Percentiles rank a stretch among this genome's conserved stretches.
These are phyloP conservation scores for Fomitopsis pinicola DNA, from an alignment of 1,284 basidiomycete species.

Conservation along the genomic window DNA sequence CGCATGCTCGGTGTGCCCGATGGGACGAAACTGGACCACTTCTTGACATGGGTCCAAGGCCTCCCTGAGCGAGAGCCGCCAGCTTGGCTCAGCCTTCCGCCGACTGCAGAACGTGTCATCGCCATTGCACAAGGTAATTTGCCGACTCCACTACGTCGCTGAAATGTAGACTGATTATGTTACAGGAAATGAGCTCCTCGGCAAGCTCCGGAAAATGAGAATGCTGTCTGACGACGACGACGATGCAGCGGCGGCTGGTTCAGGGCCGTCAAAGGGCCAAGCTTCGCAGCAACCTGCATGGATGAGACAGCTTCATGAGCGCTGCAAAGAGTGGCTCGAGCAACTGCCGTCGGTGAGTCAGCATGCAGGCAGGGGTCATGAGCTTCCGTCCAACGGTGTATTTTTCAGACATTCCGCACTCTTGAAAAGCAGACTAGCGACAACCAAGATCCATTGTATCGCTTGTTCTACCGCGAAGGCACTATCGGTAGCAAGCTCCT, in stretches of 20 bases:
- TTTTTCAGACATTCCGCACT: slow-evolving; percentile 53
- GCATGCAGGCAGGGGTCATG: slow-evolving; percentile 1
- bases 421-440: slow-evolving; percentile 62
- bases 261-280: slow-evolving; percentile 54
- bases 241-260: slow-evolving; percentile 51
- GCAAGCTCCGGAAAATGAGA: slow-evolving; percentile 89
- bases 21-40: slow-evolving; percentile 87
- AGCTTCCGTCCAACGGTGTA: slow-evolving; percentile 8
- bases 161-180: neutral
- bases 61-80: slow-evolving; percentile 91
- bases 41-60: slow-evolving; percentile 81
- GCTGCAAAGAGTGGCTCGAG: slow-evolving; percentile 80
- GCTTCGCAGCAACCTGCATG: slow-evolving; percentile 80
- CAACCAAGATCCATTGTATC: slow-evolving; percentile 79
- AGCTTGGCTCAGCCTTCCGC: slow-evolving; percentile 88
- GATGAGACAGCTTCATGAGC: slow-evolving; percentile 83
- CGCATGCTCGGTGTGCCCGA: slow-evolving; percentile 77
- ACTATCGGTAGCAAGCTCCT: slow-evolving; percentile 75
- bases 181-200: slow-evolving; percentile 76
- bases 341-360: slow-evolving; percentile 67
- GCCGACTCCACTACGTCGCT: neutral
- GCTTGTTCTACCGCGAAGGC: slow-evolving; percentile 89
- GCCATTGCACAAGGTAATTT: slow-evolving; percentile 82
- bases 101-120: slow-evolving; percentile 87
- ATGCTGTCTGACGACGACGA: slow-evolving; percentile 86